Evolutionary conservation across 805 yeast genomes (phyloP), one percentile per base, ranked within the genome.

Genomic region (Cyberlindnera meyerae): DNA sequence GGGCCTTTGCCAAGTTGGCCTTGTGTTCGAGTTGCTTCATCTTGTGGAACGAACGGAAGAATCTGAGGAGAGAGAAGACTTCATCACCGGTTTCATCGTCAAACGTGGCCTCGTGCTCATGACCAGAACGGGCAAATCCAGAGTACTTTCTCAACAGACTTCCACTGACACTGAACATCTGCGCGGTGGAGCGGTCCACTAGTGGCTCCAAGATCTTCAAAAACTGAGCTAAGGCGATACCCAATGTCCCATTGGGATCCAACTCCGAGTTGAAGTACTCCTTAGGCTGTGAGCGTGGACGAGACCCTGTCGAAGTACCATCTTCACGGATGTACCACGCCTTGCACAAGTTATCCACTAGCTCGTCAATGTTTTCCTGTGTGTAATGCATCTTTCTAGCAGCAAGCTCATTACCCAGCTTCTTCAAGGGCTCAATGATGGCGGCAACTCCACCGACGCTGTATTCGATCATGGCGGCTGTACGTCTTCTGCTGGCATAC

Each of bases 381-480:
- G 37, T 29, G 30, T 27, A 40, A 28, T 41, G 36, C 18, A 28
- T 29, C 29, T 36, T 30, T 7, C 21, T 13, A 3, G 26, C 34
- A 1, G 39, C 40, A 9, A 18, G 27, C 15, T 27, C 27, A 12
- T 24, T 32, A 7, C 31, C 42, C 20, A 45, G n/a, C 5, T 24
- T 32, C 31, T 34, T 34, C 18, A 48, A 14, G 5, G 33, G 31
- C 8, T 40, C 48, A 4, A 45, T 48, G 13, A 43, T 53, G 3
- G 73, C 71, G 2, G 63, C 24, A 4, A 57, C 66, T 1, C 71
- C 75, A 1, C 75, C 75, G 6, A 63, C 43, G 11, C 62, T 70
- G 18, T 66, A 70, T 5, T 73, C 68, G 27, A 43, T 43, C 26
- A 39, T 18, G 11, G 36, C 28, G 9, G 31, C n/a, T 2, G 42